Conservation (phyloP, 1,284 basidiomycete genomes). For the Cutaneotrichosporon spelunceum region DNA sequence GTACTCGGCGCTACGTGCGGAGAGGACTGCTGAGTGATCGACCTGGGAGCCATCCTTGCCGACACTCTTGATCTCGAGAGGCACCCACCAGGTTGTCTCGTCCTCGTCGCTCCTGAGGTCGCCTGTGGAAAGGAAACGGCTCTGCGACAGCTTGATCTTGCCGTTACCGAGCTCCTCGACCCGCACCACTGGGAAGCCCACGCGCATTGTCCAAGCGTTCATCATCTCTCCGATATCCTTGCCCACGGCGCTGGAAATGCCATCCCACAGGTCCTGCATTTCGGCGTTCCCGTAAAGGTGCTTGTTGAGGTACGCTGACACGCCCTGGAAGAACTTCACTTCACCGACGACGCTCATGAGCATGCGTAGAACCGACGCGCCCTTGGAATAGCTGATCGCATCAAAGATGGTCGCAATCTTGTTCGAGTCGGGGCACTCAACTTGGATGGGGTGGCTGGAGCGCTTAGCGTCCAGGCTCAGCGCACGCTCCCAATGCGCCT, state of each 20-base stretch:
- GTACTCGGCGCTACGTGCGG: conserved; percentile 66
- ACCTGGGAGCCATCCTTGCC: conserved; percentile 49
- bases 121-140: conserved; percentile 87
- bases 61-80: conserved; percentile 70
- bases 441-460: conserved; percentile 93
- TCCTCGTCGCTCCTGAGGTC: conserved; percentile 76
- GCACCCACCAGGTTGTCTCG: conserved; percentile 81
- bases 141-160: conserved; percentile 71
- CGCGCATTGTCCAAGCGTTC: conserved; percentile 88
- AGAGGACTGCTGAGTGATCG: conserved; percentile 66
- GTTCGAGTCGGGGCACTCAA: conserved; percentile 81
- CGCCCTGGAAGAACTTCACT: conserved; percentile 79
- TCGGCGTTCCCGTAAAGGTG: conserved; percentile 78
- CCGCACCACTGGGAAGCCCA: conserved; percentile 82
- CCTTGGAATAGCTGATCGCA: conserved; percentile 78
- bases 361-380: conserved; percentile 86
- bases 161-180: conserved; percentile 72
- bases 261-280: conserved; percentile 85
- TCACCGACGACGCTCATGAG: conserved; percentile 83
- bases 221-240: conserved; percentile 77
- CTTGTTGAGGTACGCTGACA: conserved; percentile 87
- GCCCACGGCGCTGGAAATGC: conserved; percentile 74
- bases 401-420: conserved; percentile 89
- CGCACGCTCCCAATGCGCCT: conserved; percentile 58
- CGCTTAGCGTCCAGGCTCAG: conserved; percentile 79